Evolutionary conservation across 306 rosid species (phyloP), one percentile per base, ranked within the genome.

Genomic region (Acacia acuminata): DNA sequence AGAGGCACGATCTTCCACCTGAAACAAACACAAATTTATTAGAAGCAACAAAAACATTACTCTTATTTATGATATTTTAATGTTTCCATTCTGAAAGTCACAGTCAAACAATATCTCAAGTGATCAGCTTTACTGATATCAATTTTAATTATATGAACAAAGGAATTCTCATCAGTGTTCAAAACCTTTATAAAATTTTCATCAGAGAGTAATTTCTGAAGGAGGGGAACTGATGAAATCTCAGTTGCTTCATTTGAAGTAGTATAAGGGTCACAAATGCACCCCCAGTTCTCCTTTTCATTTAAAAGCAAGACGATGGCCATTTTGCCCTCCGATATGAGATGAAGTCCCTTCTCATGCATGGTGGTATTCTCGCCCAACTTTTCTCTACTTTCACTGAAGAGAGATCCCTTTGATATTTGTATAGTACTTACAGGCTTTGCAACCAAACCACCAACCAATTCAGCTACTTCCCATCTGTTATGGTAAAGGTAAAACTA

Each of bases 241-340:
- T 87, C 92, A 20, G 77, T 16, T 83, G 76, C 84, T 71, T 88
- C 84, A 42, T 83, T 80, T 64, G 84, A 81, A 38, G 78, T 85
- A 60, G 65, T 69, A 81, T 71, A 88, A 34, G 76, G 81, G 81
- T 80, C 89, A 71, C 24, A 64, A 71, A 72, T 65, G 76, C 50
- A 50, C 30, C 65, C 87, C 45, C 64, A 84, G 8, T 76, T 53
- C 73, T 82, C 88, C 32, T 77, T 84, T 82, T 86, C 91, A 79
- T 87, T 88, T 42, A 88, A 85, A 77, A 93, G 84, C 84, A 96
- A 77, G 80, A 90, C 91, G 25, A 90, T 38, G 73, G 99, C 97
- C 88, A 90, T 86, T 91, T 92, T 96, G 20, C 97, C 96, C 72
- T 89, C 79, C 51, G 92, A 92, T 71, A 86, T 76, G 84, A 93